These are phyloP conservation scores for Fusarium abutilonis DNA, from an alignment of 2,329 filamentous ascomycete genomes.

Conservation along the genomic window DNA sequence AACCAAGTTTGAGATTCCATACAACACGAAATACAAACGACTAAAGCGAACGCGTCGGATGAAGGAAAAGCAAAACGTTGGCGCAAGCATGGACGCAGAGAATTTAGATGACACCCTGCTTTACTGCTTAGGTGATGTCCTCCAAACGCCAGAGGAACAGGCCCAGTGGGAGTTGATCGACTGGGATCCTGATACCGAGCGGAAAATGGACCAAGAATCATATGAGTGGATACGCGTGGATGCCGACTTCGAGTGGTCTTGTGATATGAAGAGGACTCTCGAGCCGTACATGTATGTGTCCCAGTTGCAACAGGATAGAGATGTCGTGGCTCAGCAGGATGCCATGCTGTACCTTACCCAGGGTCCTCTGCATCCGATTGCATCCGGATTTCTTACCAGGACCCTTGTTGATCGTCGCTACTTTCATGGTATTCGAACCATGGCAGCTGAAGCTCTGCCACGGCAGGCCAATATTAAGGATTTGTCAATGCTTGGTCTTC, in stretches of 20 bases:
- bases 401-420: constrained; percentile 93
- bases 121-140: constrained; percentile 91
- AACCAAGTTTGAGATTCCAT: constrained; percentile 90
- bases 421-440: constrained; percentile 89
- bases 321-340: constrained; percentile 87
- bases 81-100: constrained; percentile 68
- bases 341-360: constrained; percentile 78
- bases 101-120: constrained; percentile 83
- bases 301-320: constrained; percentile 94
- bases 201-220: constrained; percentile 92
- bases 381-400: constrained; percentile 87
- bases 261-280: constrained; percentile 81
- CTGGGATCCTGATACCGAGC: constrained; percentile 89
- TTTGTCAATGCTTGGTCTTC: constrained; percentile 78
- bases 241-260: constrained; percentile 98
- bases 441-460: constrained; percentile 82
- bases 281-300: constrained; percentile 98
- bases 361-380: constrained; percentile 77
- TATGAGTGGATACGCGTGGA: constrained; percentile 99
- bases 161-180: constrained; percentile 85
- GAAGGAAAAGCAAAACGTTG: constrained; percentile 73
- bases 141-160: constrained; percentile 84
- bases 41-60: constrained; percentile 87
- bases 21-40: constrained; percentile 99
- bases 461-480: constrained; percentile 76